phyloP scores from a whole-genome alignment of 2,329 filamentous ascomycete genomes.

The Diaporthe australafricana region DNA sequence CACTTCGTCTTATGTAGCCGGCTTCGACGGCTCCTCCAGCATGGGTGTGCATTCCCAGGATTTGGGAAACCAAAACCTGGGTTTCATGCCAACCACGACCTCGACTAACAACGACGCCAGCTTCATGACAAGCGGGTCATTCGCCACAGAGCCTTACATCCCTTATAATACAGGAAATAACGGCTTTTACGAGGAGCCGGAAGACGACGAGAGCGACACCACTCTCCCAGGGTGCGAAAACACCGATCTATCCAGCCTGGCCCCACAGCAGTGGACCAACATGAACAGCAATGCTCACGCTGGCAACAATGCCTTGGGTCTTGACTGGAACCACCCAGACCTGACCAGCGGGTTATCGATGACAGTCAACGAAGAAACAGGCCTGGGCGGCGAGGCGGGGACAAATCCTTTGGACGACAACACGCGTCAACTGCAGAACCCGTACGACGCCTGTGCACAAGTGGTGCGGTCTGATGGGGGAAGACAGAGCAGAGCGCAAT shows the following conservation, averaged over 20 bases:
- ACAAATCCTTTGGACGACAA: conserved; percentile 11
- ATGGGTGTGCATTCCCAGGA: conserved; percentile 40
- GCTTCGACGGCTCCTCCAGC: conserved; percentile 51
- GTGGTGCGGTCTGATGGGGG: conserved; percentile 30
- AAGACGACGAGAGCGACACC: conserved; percentile 37
- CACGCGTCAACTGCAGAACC: conserved; percentile 33
- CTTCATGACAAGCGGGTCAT: conserved; percentile 41
- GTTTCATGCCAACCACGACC: conserved; percentile 51
- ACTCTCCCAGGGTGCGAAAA: conserved; percentile 33
- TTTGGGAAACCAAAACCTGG: conserved; percentile 47
- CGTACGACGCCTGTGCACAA: conserved; percentile 36
- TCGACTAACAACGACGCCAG: conserved; percentile 47
- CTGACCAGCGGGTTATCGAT: conserved; percentile 33
- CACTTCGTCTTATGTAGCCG: conserved; percentile 58
- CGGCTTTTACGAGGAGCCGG: conserved; percentile 34
- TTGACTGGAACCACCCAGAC: conserved; percentile 36
- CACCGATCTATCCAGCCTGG: conserved; percentile 26
- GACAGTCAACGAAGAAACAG: conserved; percentile 28
- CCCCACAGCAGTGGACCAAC: conserved; percentile 33
- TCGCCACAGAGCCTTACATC: conserved; percentile 45
- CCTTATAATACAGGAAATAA: conserved; percentile 23
- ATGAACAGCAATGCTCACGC: conserved; percentile 29
- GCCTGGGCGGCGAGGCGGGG: conserved; percentile 15
- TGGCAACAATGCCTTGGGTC: conserved; percentile 17
- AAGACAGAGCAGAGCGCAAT: conserved; percentile 26